These are phyloP conservation scores for Coniferiporia sulphurascens DNA, from an alignment of 1,284 basidiomycete species.

Conservation along the genomic window DNA sequence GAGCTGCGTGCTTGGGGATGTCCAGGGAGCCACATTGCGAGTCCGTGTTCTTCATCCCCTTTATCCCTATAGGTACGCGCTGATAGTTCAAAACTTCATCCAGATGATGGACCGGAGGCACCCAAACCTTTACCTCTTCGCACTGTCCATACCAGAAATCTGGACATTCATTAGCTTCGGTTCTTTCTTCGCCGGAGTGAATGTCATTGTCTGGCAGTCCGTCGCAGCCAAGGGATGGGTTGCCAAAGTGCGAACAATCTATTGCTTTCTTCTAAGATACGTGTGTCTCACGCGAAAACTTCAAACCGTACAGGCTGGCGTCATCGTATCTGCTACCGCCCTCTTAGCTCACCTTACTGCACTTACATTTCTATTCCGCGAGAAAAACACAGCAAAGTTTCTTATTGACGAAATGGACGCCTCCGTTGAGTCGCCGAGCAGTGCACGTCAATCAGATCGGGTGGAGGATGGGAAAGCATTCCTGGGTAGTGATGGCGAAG, in stretches of 20 bases:
- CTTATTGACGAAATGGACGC: not conserved
- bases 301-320: constrained; percentile 1
- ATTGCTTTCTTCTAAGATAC: not conserved
- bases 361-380: constrained; percentile 10
- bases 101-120: constrained; percentile 6
- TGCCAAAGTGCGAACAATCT: constrained; percentile 3
- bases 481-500: not conserved
- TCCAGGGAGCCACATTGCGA: not conserved
- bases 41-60: not conserved
- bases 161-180: constrained; percentile 14
- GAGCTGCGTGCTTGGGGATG: constrained; percentile 7
- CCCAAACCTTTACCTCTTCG: constrained; percentile 9
- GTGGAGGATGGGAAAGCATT: not conserved
- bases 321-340: not conserved
- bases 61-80: too few relatives aligned
- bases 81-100: too few relatives aligned
- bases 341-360: constrained; percentile 9
- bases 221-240: constrained; percentile 10
- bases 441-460: not conserved
- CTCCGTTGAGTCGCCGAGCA: not conserved
- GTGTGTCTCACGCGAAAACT: not conserved
- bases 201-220: constrained; percentile 12
- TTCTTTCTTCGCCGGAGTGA: constrained; percentile 7
- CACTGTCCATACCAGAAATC: constrained; percentile 12
- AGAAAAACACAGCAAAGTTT: constrained; percentile 9